These are phyloP conservation scores for Amanita molliuscula DNA, from an alignment of 768 basidiomycete species.

Conservation along the genomic window DNA sequence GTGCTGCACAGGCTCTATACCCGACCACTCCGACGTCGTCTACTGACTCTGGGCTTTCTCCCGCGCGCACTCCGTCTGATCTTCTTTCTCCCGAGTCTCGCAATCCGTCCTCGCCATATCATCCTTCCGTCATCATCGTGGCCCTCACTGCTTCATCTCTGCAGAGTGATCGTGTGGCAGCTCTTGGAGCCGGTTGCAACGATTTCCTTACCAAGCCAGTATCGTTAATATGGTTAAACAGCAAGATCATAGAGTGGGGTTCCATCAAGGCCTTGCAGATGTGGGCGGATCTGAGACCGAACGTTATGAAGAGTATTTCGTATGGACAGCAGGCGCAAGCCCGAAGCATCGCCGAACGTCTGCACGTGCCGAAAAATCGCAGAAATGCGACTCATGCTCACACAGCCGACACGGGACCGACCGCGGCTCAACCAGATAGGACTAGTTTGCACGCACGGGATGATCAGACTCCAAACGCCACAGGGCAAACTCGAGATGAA, in stretches of 20 bases:
- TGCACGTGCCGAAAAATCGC: conserved; percentile 31
- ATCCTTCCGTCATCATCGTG: conserved; percentile 95
- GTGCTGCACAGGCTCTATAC: conserved; percentile 52
- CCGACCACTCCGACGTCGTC: conserved; percentile 56
- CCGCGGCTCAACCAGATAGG: background rate
- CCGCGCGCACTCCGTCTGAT: conserved; percentile 42
- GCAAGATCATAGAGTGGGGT: conserved; percentile 99
- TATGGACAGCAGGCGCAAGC: conserved; percentile 30
- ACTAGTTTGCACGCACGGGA: background rate
- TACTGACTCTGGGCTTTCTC: conserved; percentile 28
- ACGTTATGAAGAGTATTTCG: conserved; percentile 29
- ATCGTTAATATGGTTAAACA: conserved; percentile 88
- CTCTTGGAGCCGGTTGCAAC: conserved; percentile 97
- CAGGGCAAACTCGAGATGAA: background rate
- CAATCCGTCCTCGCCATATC: conserved; percentile 55
- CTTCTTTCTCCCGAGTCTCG: conserved; percentile 35
- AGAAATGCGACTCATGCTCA: conserved; percentile 16
- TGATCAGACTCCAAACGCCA: conserved; percentile 3
- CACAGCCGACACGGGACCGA: background rate
- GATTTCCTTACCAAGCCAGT: conserved; percentile 99
- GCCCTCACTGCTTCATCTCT: conserved; percentile 96
- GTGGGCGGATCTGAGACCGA: conserved; percentile 78
- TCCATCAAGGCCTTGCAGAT: conserved; percentile 91
- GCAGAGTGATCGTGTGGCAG: conserved; percentile 91
- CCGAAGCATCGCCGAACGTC: conserved; percentile 32